Percentiles rank a stretch among this genome's conserved stretches.
Conservation (phyloP, 768 basidiomycete genomes). For the Crassisporium funariophilum region DNA sequence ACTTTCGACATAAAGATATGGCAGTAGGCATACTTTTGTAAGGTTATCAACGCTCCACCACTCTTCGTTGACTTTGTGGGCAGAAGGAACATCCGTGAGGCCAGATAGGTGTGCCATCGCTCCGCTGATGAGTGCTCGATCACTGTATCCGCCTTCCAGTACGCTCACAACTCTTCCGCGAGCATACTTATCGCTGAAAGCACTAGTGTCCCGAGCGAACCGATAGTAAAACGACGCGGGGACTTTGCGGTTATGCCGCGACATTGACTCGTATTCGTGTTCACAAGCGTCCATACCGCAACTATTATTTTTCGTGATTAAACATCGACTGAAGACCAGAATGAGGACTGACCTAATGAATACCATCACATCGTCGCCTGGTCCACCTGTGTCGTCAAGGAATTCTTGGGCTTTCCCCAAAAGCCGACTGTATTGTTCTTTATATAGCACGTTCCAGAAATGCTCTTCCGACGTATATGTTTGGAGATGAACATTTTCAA, state of each 20-base stretch:
- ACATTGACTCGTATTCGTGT: constrained; percentile 91
- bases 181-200: constrained; percentile 66
- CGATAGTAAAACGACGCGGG: constrained; percentile 84
- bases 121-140: constrained; percentile 83
- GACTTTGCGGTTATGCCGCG: constrained; percentile 86
- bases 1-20: background rate
- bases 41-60: constrained; percentile 76
- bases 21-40: constrained; percentile 44
- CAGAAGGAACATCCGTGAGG: constrained; percentile 42
- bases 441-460: constrained; percentile 78
- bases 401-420: constrained; percentile 73
- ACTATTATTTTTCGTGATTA: constrained; percentile 41
- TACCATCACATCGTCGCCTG: constrained; percentile 71
- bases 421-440: constrained; percentile 59
- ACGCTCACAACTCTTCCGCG: constrained; percentile 80
- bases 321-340: background rate
- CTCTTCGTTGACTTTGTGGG: constrained; percentile 37
- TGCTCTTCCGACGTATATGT: constrained; percentile 70
- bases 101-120: constrained; percentile 82
- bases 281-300: constrained; percentile 96
- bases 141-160: constrained; percentile 94
- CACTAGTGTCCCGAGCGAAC: constrained; percentile 73
- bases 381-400: constrained; percentile 62
- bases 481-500: constrained; percentile 85
- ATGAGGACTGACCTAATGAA: constrained; percentile 72